These are phyloP conservation scores for Fusarium brevicatenulatum DNA, from an alignment of 2,329 filamentous ascomycete genomes.

Conservation along the genomic window DNA sequence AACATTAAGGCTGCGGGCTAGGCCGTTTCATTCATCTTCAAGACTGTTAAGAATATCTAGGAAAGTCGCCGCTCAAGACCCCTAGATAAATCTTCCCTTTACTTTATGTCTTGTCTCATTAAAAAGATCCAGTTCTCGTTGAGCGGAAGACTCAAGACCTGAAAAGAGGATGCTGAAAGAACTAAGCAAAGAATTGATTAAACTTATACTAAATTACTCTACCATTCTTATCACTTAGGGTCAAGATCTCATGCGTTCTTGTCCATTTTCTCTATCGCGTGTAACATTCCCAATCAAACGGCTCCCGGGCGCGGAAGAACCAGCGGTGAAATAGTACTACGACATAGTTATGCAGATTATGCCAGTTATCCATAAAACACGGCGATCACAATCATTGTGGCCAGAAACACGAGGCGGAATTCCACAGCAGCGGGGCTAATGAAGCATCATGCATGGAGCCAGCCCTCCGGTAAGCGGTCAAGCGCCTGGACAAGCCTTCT, in stretches of 20 bases:
- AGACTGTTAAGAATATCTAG: fast-evolving
- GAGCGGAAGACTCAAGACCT: background rate
- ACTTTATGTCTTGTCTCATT: too few relatives aligned
- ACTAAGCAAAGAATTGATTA: fast-evolving
- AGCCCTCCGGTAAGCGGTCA: too few relatives aligned
- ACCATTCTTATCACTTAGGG: fast-evolving
- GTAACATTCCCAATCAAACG: background rate
- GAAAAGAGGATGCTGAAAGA: background rate
- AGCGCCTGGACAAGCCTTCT: too few relatives aligned
- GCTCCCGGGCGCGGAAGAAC: background rate
- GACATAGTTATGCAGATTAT: background rate
- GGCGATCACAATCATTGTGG: constrained; percentile 9
- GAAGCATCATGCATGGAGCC: background rate
- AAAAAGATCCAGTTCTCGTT: background rate
- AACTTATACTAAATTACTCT: background rate
- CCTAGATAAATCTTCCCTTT: fast-evolving
- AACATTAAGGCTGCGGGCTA: background rate
- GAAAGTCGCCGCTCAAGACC: background rate
- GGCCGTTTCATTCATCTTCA: background rate
- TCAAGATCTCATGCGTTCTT: background rate
- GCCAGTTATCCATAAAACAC: background rate
- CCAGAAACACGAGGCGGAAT: background rate
- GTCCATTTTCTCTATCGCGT: background rate
- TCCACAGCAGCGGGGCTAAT: background rate
- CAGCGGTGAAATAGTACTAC: background rate